Conservation (phyloP, 2,329 filamentous ascomycete genomes). For the Neoarthrinium moseri region DNA sequence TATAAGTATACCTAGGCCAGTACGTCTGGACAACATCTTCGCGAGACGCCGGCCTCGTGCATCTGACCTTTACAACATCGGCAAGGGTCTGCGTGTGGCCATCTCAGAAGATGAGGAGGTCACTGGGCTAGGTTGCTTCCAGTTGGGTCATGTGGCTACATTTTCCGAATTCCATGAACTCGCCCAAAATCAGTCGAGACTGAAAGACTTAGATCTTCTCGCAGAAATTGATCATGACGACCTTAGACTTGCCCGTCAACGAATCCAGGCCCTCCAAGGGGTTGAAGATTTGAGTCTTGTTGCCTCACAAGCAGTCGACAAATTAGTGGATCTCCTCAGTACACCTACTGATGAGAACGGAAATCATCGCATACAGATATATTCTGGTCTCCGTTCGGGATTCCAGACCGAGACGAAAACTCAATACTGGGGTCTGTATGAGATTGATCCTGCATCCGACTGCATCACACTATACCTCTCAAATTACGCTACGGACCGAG, state of each 20-base stretch:
- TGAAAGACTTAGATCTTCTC: conserved; percentile 3
- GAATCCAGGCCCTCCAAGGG: background rate
- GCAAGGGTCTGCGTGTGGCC: background rate
- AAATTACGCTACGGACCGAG: conserved; percentile 3
- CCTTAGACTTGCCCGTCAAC: background rate
- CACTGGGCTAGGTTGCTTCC: conserved; percentile 2
- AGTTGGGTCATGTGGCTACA: conserved; percentile 1
- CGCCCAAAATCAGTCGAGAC: background rate
- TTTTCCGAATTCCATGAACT: conserved; percentile 2
- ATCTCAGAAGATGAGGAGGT: background rate
- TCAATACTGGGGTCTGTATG: conserved; percentile 5
- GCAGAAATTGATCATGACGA: background rate
- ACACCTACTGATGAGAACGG: background rate
- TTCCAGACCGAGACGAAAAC: background rate
- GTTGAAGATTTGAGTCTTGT: background rate
- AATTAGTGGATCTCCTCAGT: background rate
- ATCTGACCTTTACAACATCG: background rate
- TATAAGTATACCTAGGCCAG: background rate
- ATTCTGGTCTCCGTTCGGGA: conserved; percentile 1
- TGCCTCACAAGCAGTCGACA: background rate
- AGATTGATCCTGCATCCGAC: background rate
- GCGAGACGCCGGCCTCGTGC: background rate
- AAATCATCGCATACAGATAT: background rate
- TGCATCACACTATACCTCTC: background rate
- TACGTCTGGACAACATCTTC: background rate